Evolutionary conservation across 805 yeast species (phyloP), one percentile per base, ranked within the genome.

Genomic region (Pichia thaimueangensis): DNA sequence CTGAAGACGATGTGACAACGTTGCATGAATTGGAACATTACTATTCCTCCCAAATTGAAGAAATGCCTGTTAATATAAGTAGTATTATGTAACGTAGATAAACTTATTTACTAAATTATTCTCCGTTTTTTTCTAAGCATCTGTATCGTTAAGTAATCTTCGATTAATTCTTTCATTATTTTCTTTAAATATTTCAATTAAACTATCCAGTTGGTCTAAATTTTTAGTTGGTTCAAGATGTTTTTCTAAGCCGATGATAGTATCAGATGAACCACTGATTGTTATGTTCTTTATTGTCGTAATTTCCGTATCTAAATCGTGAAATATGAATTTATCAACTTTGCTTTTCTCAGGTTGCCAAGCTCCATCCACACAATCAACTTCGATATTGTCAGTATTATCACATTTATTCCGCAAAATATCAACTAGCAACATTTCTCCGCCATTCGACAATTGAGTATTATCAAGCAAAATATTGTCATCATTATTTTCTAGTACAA

Each of bases 41-140:
- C 71, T 91, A 91, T 74, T 76, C 83, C 55, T 87, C 94, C 41
- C 85, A 82, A 69, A 87, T 91, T 50, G 86, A 79, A 54, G 96
- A 91, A 67, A 86, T 93, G 91, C 98, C 98, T 44, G 84, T 58
- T 9, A 55, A 55, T 37, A 37, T 59, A n/a, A 48, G 47, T 30
- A 59, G 57, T 13, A 40, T 57, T 29, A 34, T 55, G 41, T 57
- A 42, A 29, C n/a, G 16, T 29, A n/a, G 8, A n/a, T n/a, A 29
- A 11, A 9, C 31, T 29, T n/a, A n/a, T n/a, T n/a, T n/a, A n/a
- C n/a, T n/a, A n/a, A n/a, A n/a, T n/a, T n/a, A n/a, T n/a, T n/a
- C n/a, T n/a, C n/a, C n/a, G 39, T 13, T 11, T n/a, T 9, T 22
- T 17, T 17, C 25, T n/a, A 16, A 12, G 21, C 19, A 32, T 20